Evolutionary conservation across 1,284 basidiomycete genomes (phyloP).

Genomic region (Meripilus lineatus): DNA sequence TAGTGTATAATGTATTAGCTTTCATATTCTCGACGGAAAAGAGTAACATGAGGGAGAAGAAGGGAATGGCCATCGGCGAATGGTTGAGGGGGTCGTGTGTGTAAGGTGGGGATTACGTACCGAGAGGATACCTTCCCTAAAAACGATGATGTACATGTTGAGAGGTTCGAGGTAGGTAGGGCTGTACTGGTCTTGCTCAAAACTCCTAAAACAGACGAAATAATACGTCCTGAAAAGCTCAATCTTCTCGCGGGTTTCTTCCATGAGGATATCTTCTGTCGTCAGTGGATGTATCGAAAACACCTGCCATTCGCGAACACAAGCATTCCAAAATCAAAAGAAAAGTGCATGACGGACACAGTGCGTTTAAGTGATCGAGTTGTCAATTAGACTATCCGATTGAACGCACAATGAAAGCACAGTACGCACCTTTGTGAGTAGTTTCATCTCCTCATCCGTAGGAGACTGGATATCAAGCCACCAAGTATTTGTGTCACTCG

Average conservation of each 20-base stretch:
- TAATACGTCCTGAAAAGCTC: slow-evolving; percentile 99
- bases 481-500: slow-evolving; percentile 63
- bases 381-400: not conserved
- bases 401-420: not conserved
- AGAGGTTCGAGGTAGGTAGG: slow-evolving; percentile 97
- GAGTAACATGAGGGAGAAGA: not conserved
- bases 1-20: slow-evolving; percentile 6
- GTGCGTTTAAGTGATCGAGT: too few species aligned
- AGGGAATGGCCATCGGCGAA: slow-evolving; percentile 2
- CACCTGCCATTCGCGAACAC: slow-evolving; percentile 47
- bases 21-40: not conserved
- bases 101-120: too few species aligned
- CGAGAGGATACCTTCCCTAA: slow-evolving; percentile 95
- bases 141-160: slow-evolving; percentile 99
- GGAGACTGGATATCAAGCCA: slow-evolving; percentile 96
- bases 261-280: slow-evolving; percentile 99
- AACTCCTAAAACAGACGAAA: slow-evolving; percentile 98
- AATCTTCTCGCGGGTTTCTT: slow-evolving; percentile 99
- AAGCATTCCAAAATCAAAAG: not conserved
- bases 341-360: not conserved
- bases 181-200: slow-evolving; percentile 98
- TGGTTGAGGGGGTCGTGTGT: too few species aligned
- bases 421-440: slow-evolving; percentile 79
- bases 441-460: slow-evolving; percentile 98
- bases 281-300: slow-evolving; percentile 98